phyloP scores from a whole-genome alignment of 192 early-diverging fungal genomes.

The Funneliformis mosseae region DNA sequence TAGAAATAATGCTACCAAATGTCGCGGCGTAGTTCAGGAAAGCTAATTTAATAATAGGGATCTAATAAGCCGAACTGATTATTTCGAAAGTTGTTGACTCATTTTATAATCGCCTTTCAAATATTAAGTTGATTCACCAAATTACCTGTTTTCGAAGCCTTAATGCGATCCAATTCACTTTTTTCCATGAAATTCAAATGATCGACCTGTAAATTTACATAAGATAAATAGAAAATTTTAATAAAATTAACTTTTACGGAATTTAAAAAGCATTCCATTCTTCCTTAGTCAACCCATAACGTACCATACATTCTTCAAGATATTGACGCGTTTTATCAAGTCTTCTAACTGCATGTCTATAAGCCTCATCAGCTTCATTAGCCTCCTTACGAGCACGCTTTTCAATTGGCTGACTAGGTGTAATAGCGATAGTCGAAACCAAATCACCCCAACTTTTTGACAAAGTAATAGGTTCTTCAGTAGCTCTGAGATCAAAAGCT shows the following conservation, averaged over 20 bases:
- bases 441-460: conserved; percentile 39
- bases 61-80: background rate
- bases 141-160: conserved; percentile 53
- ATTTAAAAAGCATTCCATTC: no score
- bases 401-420: conserved; percentile 42
- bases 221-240: background rate
- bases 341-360: conserved; percentile 63
- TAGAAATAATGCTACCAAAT: conserved; percentile 50
- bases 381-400: conserved; percentile 63
- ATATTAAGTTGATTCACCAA: background rate
- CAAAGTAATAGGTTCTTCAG: conserved; percentile 43
- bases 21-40: conserved; percentile 54
- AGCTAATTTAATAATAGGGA: conserved; percentile 27
- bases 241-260: background rate
- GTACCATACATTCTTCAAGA: conserved; percentile 69
- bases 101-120: background rate
- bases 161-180: conserved; percentile 51
- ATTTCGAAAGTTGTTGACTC: background rate
- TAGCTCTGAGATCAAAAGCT: conserved; percentile 55
- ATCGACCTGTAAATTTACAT: conserved; percentile 43
- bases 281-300: background rate
- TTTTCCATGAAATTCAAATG: conserved; percentile 57
- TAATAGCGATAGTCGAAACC: conserved; percentile 30
- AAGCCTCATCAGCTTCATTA: conserved; percentile 66
- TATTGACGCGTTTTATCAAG: conserved; percentile 67